These are phyloP conservation scores for Mycena haematopus DNA, from an alignment of 768 basidiomycete species.

Conservation along the genomic window DNA sequence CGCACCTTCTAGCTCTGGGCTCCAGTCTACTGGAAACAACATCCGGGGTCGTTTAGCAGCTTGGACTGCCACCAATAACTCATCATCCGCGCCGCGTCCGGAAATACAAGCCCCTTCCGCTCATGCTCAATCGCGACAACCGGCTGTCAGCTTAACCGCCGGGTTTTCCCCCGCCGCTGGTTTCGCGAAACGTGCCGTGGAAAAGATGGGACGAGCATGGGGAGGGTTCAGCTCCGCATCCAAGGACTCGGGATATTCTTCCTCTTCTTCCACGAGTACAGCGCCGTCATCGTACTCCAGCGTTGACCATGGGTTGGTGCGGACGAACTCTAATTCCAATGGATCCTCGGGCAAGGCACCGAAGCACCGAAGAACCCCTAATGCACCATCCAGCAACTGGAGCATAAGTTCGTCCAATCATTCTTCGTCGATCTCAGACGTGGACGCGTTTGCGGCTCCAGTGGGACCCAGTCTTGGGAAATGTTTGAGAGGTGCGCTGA, in stretches of 20 bases:
- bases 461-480: constrained; percentile 61
- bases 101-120: constrained; percentile 33
- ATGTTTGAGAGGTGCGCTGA: constrained; percentile 60
- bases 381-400: constrained; percentile 65
- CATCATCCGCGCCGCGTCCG: constrained; percentile 23
- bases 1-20: constrained; percentile 41
- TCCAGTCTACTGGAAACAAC: constrained; percentile 46
- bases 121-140: constrained; percentile 52
- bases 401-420: constrained; percentile 56
- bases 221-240: constrained; percentile 51
- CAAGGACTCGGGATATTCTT: constrained; percentile 52
- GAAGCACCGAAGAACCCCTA: constrained; percentile 60
- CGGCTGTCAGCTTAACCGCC: constrained; percentile 76
- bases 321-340: constrained; percentile 48
- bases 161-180: constrained; percentile 76
- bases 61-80: constrained; percentile 46
- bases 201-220: constrained; percentile 75
- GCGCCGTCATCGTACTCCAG: constrained; percentile 47
- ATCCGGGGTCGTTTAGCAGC: constrained; percentile 56
- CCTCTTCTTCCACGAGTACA: constrained; percentile 52
- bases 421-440: constrained; percentile 53
- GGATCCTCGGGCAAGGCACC: constrained; percentile 41
- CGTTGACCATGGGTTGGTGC: constrained; percentile 41
- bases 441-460: constrained; percentile 50
- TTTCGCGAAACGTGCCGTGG: constrained; percentile 77